phyloP scores from a whole-genome alignment of 345 rosid genomes.

The Ceriops zippeliana region DNA sequence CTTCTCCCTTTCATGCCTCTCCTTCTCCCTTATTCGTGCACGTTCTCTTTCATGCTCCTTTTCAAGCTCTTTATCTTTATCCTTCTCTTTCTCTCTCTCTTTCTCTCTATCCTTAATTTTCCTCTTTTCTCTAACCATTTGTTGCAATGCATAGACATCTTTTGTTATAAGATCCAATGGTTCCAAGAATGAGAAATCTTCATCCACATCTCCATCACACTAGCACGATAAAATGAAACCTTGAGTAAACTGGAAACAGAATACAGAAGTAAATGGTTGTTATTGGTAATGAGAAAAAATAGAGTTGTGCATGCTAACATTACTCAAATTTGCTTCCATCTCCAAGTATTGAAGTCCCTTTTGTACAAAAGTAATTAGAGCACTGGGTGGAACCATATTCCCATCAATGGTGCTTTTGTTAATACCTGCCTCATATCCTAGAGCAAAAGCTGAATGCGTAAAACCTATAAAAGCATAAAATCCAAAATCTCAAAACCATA shows the following conservation, averaged over 20 bases:
- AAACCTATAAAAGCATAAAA: slow-evolving; percentile 48
- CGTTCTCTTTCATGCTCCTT: background rate
- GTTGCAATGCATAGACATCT: slow-evolving; percentile 70
- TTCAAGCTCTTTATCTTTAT: background rate
- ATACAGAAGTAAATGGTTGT: slow-evolving; percentile 1
- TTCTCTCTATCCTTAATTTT: slow-evolving; percentile 38
- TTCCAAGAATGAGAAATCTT: slow-evolving; percentile 93
- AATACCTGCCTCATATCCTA: slow-evolving; percentile 94
- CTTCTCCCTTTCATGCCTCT: too few species aligned
- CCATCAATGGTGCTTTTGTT: slow-evolving; percentile 86
- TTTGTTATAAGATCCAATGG: slow-evolving; percentile 95
- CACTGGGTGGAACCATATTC: slow-evolving; percentile 90
- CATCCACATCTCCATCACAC: slow-evolving; percentile 78
- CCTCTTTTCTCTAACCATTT: slow-evolving; percentile 73
- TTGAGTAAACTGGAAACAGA: slow-evolving; percentile 5
- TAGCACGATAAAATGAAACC: slow-evolving; percentile 43
- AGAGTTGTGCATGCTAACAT: slow-evolving; percentile 48
- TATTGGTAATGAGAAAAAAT: slow-evolving; percentile 5
- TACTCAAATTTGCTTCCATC: slow-evolving; percentile 93
- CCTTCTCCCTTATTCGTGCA: background rate
- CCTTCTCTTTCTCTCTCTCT: slow-evolving; percentile 10
- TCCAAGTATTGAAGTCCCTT: slow-evolving; percentile 96
- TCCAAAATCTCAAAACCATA: background rate
- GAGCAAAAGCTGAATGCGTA: slow-evolving; percentile 77
- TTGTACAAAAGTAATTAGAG: slow-evolving; percentile 83